Base-by-base conservation (phyloP, 1,284 basidiomycete species). In the Cutaneotrichosporon cyanovorans region DNA sequence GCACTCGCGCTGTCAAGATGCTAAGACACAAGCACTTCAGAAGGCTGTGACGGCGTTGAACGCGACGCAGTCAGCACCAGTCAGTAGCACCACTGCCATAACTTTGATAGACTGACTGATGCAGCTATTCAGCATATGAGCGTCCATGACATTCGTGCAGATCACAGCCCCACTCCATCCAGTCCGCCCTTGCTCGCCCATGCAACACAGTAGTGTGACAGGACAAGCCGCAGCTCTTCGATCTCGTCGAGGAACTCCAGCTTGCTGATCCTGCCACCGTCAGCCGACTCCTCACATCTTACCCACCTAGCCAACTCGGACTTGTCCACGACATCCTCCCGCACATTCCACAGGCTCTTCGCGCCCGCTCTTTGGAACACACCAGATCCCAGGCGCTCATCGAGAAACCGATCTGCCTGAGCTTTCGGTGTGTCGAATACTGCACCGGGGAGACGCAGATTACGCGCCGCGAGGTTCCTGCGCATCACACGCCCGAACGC, bases 221-320 rank as follows among this genome's bases (percentile, higher is more conserved):
- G 73, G 2, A 95, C 84, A 3, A 96, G 77, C 42, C 89, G 84
- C 16, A 95, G 77, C 68, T 96, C 90, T 66, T 96, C 91, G 12
- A 89, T 75, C 69, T 95, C 91, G 61, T 96, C 91, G 7, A 95
- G 76, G 67, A 85, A 78, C 65, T 93, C 90, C 8, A 92, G 73
- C 46, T 73, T 76, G 1, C 82, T 77, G 59, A 90, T 83, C 52
- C 87, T 88, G 58, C 38, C 19, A n/a, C n/a, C n/a, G 16, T 48
- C 37, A 45, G 42, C 40, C 22, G 34, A 19, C 20, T 9, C 42
- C 20, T 20, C 22, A 21, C 16, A 15, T 16, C 14, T 5, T 16
- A 19, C 75, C 48, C 57, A 85, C 85, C 87, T 74, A 42, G 78
- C 74, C 11, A 81, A 71, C 61, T 92, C 87, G 2, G 73, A 66